Conservation (phyloP, 2,329 filamentous ascomycete genomes). For the Paramyrothecium roridum region DNA sequence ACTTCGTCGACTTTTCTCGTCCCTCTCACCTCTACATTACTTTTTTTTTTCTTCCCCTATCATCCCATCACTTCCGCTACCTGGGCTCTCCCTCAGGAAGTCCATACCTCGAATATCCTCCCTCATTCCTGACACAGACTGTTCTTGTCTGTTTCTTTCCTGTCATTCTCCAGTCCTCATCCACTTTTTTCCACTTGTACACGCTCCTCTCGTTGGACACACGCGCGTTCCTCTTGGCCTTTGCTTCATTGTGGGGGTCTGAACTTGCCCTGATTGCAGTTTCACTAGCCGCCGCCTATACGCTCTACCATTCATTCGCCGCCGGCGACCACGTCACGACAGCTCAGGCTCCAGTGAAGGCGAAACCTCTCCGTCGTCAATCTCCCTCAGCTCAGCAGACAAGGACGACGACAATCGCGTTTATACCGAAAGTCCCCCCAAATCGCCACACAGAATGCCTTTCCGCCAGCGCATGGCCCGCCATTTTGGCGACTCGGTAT, state of each 20-base stretch:
- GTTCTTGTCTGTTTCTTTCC: background rate
- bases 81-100: too few species aligned
- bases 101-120: too few species aligned
- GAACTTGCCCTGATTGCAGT: slow-evolving; percentile 12
- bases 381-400: slow-evolving; percentile 7
- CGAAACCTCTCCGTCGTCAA: background rate
- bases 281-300: slow-evolving; percentile 17
- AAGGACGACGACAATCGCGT: slow-evolving; percentile 15
- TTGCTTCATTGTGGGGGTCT: slow-evolving; percentile 5
- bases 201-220: too few species aligned
- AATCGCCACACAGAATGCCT: slow-evolving; percentile 22
- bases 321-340: slow-evolving; percentile 14
- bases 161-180: background rate
- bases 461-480: slow-evolving; percentile 41
- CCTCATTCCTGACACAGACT: too few species aligned
- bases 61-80: too few species aligned
- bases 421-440: background rate
- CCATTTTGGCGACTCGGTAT: slow-evolving; percentile 45
- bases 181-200: background rate
- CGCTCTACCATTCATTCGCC: slow-evolving; percentile 16
- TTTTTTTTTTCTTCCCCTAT: too few species aligned
- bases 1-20: too few species aligned
- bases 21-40: too few species aligned
- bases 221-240: background rate
- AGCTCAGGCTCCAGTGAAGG: slow-evolving; percentile 13